phyloP scores from a whole-genome alignment of 1,284 basidiomycete genomes.

The Cryptococcus maquisensis region DNA sequence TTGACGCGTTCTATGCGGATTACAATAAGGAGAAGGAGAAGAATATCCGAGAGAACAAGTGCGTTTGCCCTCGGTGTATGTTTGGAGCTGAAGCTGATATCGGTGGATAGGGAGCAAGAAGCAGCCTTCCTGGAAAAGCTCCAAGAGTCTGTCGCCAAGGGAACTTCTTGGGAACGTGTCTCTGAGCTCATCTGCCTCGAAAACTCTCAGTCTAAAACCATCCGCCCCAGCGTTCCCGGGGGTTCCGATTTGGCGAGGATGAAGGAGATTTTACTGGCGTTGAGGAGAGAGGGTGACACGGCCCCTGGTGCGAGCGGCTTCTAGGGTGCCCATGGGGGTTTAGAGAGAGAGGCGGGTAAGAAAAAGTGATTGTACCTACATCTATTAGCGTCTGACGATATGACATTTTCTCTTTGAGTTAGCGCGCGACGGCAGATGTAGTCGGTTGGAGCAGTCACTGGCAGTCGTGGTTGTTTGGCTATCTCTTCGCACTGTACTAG shows the following conservation, averaged over 20 bases:
- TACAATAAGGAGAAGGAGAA: constrained; percentile 90
- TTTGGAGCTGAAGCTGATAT: neutral
- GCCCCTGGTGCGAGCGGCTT: constrained; percentile 91
- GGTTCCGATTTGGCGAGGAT: constrained; percentile 84
- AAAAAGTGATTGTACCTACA: neutral
- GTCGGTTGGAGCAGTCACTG: too few relatives aligned
- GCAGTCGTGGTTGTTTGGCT: too few relatives aligned
- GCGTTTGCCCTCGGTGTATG: constrained; percentile 38
- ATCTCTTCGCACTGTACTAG: too few relatives aligned
- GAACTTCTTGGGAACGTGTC: constrained; percentile 95
- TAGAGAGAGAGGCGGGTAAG: neutral
- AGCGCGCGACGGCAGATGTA: too few relatives aligned
- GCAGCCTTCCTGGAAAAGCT: constrained; percentile 70
- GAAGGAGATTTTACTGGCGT: constrained; percentile 81
- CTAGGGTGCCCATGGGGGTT: constrained; percentile 44
- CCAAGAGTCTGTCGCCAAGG: constrained; percentile 72
- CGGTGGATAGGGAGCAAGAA: constrained; percentile 69
- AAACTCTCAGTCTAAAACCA: constrained; percentile 95
- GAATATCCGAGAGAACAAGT: constrained; percentile 96
- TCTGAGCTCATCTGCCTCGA: constrained; percentile 80
- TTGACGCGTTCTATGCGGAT: constrained; percentile 94
- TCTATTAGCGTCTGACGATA: neutral
- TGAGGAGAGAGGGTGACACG: constrained; percentile 80
- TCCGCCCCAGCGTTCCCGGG: constrained; percentile 78
- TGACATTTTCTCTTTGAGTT: neutral